Conservation (phyloP, 768 basidiomycete species). For the Cyclocybe cylindracea region DNA sequence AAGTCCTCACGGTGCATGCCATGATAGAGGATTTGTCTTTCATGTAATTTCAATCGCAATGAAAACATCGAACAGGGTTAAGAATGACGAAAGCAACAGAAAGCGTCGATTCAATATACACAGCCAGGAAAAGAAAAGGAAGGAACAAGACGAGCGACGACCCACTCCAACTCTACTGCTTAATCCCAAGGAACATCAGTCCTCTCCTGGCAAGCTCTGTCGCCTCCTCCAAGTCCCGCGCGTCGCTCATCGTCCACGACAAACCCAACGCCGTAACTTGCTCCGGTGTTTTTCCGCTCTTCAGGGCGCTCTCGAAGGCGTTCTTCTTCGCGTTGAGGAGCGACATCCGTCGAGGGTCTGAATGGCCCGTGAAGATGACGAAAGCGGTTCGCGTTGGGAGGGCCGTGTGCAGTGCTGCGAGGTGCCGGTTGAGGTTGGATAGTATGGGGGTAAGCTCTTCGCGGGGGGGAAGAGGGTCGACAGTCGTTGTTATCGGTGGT, state of each 20-base stretch:
- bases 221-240: conserved; percentile 74
- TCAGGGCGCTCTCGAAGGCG: conserved; percentile 69
- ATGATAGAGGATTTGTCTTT: no score
- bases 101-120: no score
- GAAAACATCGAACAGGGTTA: no score
- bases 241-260: conserved; percentile 81
- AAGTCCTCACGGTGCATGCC: no score
- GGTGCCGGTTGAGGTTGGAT: conserved; percentile 55
- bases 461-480: conserved; percentile 30
- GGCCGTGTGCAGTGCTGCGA: conserved; percentile 60
- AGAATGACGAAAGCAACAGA: no score
- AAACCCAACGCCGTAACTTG: conserved; percentile 45
- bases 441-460: conserved; percentile 41
- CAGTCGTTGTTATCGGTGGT: conserved; percentile 6
- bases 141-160: no score
- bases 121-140: no score
- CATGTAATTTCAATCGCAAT: no score
- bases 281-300: conserved; percentile 55
- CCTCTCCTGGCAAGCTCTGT: conserved; percentile 82
- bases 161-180: conserved; percentile 24
- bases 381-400: conserved; percentile 83
- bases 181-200: conserved; percentile 76
- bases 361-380: conserved; percentile 86
- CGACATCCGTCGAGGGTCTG: conserved; percentile 83
- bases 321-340: conserved; percentile 67